A percentile compares a stretch with the other conserved stretches of the same genome.
Evolutionary conservation across 805 yeast genomes (phyloP).

Genomic region (Cyberlindnera xylosilytica): DNA sequence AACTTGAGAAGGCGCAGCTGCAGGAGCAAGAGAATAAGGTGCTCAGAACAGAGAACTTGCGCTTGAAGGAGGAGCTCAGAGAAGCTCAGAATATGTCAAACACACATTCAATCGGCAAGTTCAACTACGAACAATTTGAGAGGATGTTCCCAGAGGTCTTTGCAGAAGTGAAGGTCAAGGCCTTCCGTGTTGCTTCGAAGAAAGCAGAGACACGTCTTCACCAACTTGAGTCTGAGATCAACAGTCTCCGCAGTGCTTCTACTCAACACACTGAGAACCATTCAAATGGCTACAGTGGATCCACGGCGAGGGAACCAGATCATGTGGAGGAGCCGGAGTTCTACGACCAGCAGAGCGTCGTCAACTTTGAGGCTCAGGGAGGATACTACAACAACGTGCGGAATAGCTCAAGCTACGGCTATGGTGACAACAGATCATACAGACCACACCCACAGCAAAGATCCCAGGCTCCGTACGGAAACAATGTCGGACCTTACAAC

Average conservation of each 20-base stretch:
- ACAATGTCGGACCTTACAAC: no score
- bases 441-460: not conserved
- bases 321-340: slow-evolving; percentile 4
- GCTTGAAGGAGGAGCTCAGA: slow-evolving; percentile 4
- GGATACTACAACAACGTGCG: no score
- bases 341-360: not conserved
- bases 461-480: not conserved
- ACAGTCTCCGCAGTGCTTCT: not conserved
- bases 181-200: slow-evolving; percentile 6
- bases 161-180: slow-evolving; percentile 4
- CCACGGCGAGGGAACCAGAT: not conserved
- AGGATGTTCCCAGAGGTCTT: slow-evolving; percentile 8
- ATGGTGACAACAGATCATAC: not conserved
- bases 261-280: not conserved
- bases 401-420: no score
- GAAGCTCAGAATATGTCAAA: not conserved
- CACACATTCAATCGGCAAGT: not conserved
- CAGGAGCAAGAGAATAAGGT: slow-evolving; percentile 2
- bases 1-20: not conserved
- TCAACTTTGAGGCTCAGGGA: no score
- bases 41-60: slow-evolving; percentile 1
- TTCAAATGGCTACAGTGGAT: not conserved
- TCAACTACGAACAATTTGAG: slow-evolving; percentile 12
- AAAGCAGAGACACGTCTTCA: slow-evolving; percentile 9
- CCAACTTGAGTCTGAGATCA: slow-evolving; percentile 4